phyloP scores from a whole-genome alignment of 306 rosid species.

The Cucumis melo region DNA sequence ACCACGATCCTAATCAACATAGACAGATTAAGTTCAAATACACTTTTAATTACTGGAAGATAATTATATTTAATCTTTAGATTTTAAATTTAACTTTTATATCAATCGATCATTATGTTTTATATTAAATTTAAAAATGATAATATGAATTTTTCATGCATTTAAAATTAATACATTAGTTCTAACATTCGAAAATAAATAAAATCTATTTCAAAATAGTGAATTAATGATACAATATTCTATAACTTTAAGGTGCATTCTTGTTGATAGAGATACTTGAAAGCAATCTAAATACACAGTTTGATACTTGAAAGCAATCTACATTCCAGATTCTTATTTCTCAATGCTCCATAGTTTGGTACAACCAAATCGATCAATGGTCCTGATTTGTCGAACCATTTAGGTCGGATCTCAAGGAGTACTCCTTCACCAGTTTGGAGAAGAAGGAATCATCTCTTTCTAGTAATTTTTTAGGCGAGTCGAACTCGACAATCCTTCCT shows the following conservation, averaged over 20 bases:
- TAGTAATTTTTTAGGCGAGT: slow-evolving; percentile 62
- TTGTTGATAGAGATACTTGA: not conserved
- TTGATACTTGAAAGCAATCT: not conserved
- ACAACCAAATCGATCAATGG: not conserved
- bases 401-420: slow-evolving; percentile 64
- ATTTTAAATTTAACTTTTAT: too few species aligned
- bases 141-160: too few species aligned
- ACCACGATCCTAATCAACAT: not conserved
- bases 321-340: not conserved
- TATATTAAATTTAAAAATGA: too few species aligned
- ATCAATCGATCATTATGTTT: too few species aligned
- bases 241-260: not conserved
- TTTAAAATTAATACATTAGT: not conserved
- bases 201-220: not conserved
- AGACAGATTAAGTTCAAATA: too few species aligned
- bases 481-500: slow-evolving; percentile 81
- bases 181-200: not conserved
- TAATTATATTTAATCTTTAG: too few species aligned
- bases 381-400: slow-evolving; percentile 32
- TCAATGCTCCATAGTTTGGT: not conserved
- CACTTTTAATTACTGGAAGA: too few species aligned
- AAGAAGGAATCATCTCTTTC: slow-evolving; percentile 86
- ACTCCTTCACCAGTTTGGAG: slow-evolving; percentile 69
- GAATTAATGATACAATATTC: not conserved
- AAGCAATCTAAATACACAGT: not conserved